Evolutionary conservation across 495 filamentous ascomycete species (phyloP), one percentile per base, ranked within the genome.

Genomic region (Massariosphaeria phaeospora): DNA sequence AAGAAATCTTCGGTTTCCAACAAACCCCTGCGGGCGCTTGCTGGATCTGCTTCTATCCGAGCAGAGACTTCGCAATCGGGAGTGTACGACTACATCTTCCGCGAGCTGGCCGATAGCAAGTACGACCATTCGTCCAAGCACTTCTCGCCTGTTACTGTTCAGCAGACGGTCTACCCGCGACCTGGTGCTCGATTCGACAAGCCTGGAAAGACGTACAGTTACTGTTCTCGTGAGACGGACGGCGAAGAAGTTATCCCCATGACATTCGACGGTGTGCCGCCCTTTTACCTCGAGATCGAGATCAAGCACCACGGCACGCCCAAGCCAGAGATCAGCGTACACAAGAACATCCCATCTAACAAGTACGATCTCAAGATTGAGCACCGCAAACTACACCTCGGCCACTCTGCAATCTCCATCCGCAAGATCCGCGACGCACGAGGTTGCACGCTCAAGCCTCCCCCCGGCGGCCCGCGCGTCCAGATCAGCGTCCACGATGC

Each of bases 201-300:
- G 55, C 88, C 89, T 2, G 91, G 89, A n/a, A 91, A 90, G 67
- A 89, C 89, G 3, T 96, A 96, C 73, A 93, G 88, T 55, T 95
- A 89, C 70, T 98, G 93, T 73, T 84, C 89, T 60, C 82, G 86
- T 31, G 89, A 94, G 52, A 76, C 82, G 26, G 86, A 76, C 36
- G 83, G 82, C 34, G 86, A 89, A 46, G 89, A 97, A 65, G 77
- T 83, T 9, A 90, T 98, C 49, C 90, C 93, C 0, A 82, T 98
- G 36, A 82, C 77, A 0, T 73, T 98, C 15, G 82, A 82, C 35
- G 93, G 93, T 23, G 72, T 80, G n/a, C 81, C 93, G 3, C 93
- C 93, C 0, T 98, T 98, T 71, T 83, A 81, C 33, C 70, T 96
- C 10, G 93, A 96, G 62, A 74, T 97, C 36, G 86, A 87, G 56